phyloP scores from a whole-genome alignment of 306 rosid species.

The Quercus rubra region DNA sequence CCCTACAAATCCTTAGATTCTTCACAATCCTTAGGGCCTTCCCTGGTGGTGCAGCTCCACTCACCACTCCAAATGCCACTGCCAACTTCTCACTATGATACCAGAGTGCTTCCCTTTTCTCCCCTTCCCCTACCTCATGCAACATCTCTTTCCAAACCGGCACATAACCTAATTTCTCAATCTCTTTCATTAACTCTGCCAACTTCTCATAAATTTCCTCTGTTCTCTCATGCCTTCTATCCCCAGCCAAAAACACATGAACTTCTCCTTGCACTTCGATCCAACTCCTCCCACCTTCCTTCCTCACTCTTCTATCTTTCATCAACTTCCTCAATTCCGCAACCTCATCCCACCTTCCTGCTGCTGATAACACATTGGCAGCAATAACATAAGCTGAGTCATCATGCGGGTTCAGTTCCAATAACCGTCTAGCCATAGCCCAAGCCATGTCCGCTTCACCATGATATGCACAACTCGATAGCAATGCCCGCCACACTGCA shows the following conservation, averaged over 20 bases:
- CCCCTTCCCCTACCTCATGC: constrained; percentile 63
- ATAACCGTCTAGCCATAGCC: constrained; percentile 55
- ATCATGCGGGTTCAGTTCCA: constrained; percentile 65
- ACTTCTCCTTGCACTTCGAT: constrained; percentile 74
- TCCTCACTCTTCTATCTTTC: constrained; percentile 65
- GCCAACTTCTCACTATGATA: constrained; percentile 88
- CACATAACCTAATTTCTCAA: constrained; percentile 66
- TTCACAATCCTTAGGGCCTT: constrained; percentile 75
- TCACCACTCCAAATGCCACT: constrained; percentile 68
- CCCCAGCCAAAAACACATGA: constrained; percentile 77
- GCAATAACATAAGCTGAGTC: constrained; percentile 74
- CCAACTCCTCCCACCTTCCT: constrained; percentile 88
- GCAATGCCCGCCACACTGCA: constrained; percentile 85
- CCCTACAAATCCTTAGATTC: constrained; percentile 87
- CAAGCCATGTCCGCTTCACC: constrained; percentile 60
- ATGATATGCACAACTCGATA: constrained; percentile 59
- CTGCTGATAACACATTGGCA: constrained; percentile 61
- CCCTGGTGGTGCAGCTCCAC: constrained; percentile 55
- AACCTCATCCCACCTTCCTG: constrained; percentile 84
- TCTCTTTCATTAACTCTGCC: constrained; percentile 52
- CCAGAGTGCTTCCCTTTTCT: constrained; percentile 76
- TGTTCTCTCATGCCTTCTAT: constrained; percentile 59
- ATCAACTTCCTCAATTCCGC: constrained; percentile 70
- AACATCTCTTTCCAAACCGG: constrained; percentile 69
- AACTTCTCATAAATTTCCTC: constrained; percentile 57